phyloP scores from a whole-genome alignment of 2,329 filamentous ascomycete genomes.

The Ceratocystis papillata region DNA sequence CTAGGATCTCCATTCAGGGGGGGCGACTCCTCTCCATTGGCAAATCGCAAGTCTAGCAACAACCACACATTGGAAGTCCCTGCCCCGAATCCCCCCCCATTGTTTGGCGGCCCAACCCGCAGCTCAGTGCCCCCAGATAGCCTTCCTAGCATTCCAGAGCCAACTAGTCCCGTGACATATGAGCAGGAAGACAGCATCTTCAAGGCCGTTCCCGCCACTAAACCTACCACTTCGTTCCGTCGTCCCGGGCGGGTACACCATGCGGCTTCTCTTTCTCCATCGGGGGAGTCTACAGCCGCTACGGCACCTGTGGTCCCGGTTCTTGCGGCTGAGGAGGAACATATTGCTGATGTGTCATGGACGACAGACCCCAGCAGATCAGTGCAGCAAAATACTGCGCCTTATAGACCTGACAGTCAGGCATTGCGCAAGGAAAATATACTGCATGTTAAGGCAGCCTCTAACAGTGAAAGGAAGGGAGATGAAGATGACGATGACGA shows the following conservation, averaged over 20 bases:
- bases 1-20: slow-evolving; percentile 44
- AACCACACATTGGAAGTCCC: slow-evolving; percentile 14
- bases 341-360: slow-evolving; percentile 23
- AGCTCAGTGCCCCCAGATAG: slow-evolving; percentile 4
- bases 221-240: slow-evolving; percentile 15
- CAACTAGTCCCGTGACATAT: slow-evolving; percentile 19
- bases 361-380: slow-evolving; percentile 22
- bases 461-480: slow-evolving; percentile 22
- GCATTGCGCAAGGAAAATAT: slow-evolving; percentile 13
- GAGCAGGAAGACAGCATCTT: slow-evolving; percentile 21
- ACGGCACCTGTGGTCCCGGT: slow-evolving; percentile 14
- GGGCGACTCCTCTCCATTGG: neutral
- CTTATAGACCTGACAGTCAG: neutral
- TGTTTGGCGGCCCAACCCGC: slow-evolving; percentile 8
- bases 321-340: slow-evolving; percentile 22
- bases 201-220: slow-evolving; percentile 1
- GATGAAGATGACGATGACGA: slow-evolving; percentile 35
- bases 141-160: slow-evolving; percentile 11
- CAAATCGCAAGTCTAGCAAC: slow-evolving; percentile 12
- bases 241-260: slow-evolving; percentile 22
- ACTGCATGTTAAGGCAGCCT: neutral
- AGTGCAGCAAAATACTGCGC: slow-evolving; percentile 8
- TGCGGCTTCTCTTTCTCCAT: slow-evolving; percentile 20
- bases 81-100: slow-evolving; percentile 11
- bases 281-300: slow-evolving; percentile 10